Evolutionary conservation across 2,329 filamentous ascomycete species (phyloP).

Genomic region (Gnomoniopsis sp.): DNA sequence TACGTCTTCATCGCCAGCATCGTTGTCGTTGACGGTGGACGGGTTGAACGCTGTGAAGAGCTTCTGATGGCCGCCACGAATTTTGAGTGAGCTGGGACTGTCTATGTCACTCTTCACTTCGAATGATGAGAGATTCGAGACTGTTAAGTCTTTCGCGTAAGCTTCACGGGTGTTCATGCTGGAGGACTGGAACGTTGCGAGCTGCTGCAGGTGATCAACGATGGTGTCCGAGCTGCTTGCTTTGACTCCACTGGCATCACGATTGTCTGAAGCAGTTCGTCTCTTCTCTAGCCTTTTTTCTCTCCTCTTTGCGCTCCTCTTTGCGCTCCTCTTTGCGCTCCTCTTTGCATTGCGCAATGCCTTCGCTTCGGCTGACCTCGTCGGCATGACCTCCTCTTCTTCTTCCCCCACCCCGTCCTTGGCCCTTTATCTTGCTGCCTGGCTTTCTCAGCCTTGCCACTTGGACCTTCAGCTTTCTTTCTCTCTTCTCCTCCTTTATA

Average conservation of each 20-base stretch:
- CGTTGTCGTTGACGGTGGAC: not conserved
- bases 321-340: not conserved
- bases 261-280: not conserved
- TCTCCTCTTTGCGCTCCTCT: not conserved
- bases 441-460: too few relatives aligned
- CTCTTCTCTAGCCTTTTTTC: not conserved
- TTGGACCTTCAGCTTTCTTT: too few relatives aligned
- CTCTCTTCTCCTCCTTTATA: too few relatives aligned
- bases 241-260: not conserved
- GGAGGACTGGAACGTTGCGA: slow-evolving; percentile 3
- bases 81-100: not conserved
- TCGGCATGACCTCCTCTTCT: too few relatives aligned
- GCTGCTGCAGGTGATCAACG: too few relatives aligned
- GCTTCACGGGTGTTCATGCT: slow-evolving; percentile 6
- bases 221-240: too few relatives aligned
- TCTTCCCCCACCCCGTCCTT: too few relatives aligned
- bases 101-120: not conserved
- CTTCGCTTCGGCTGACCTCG: too few relatives aligned
- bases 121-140: not conserved
- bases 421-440: too few relatives aligned
- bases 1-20: not conserved
- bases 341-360: too few relatives aligned
- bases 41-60: not conserved
- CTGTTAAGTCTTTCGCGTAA: slow-evolving; percentile 2
- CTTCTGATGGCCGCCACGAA: not conserved